phyloP scores from a whole-genome alignment of 805 yeast genomes.

The Suhomyces xylopsoci region DNA sequence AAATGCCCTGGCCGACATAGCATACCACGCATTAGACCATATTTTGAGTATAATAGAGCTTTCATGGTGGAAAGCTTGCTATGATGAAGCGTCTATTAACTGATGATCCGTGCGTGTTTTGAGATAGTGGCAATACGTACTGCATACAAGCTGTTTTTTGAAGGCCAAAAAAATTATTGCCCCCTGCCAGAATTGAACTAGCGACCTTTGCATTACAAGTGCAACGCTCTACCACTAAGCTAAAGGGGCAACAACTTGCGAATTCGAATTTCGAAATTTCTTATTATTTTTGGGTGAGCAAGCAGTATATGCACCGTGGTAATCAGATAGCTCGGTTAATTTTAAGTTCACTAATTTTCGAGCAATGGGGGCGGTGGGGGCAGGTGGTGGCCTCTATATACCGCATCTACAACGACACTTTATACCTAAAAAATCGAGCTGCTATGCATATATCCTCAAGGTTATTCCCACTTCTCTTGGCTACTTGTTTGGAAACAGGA shows the following conservation, averaged over 20 bases:
- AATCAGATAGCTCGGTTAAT: no score
- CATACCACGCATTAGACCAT: not conserved
- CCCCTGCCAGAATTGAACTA: slow-evolving; percentile 37
- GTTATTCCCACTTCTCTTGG: not conserved
- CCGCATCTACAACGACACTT: no score
- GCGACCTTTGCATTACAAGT: slow-evolving; percentile 85
- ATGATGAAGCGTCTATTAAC: not conserved
- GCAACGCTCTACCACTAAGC: slow-evolving; percentile 99
- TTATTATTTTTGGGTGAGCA: not conserved
- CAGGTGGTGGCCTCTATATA: no score
- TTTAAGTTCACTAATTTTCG: no score
- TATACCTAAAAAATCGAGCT: not conserved
- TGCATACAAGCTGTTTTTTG: not conserved
- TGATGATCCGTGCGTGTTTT: not conserved
- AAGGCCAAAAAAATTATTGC: slow-evolving; percentile 14
- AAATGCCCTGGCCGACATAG: not conserved
- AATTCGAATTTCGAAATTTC: not conserved
- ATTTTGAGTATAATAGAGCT: not conserved
- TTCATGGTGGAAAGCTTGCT: not conserved
- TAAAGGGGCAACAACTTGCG: slow-evolving; percentile 63
- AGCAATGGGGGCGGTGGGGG: no score
- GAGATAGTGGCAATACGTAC: not conserved
- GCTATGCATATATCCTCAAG: not conserved
- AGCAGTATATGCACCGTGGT: no score
- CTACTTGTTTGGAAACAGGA: not conserved